Evolutionary conservation across 2,329 filamentous ascomycete species (phyloP), one percentile per base, ranked within the genome.

Genomic region (Bipolaris oryzae): DNA sequence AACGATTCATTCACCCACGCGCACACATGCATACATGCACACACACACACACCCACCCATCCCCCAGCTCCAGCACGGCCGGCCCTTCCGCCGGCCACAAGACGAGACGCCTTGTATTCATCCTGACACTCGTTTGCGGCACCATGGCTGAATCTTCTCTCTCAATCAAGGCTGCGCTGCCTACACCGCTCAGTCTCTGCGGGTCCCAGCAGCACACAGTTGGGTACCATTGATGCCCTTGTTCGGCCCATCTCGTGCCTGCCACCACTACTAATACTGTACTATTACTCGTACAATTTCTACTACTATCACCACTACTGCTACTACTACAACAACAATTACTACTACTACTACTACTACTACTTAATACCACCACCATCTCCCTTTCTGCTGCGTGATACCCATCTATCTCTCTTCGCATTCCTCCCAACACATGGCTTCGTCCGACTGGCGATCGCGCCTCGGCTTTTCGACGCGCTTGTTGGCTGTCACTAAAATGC

Each of bases 381-480:
- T n/a, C 23, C 23, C 42, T 25, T 16, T 15, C 34, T 45, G 37
- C 33, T 51, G 42, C 42, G 21, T 60, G 51, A 39, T 16, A 28
- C 34, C 31, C 16, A n/a, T n/a, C n/a, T n/a, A 28, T 10, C 13
- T 49, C 33, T 35, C 18, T 31, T 20, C 34, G 18, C 20, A 16
- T 31, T 15, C 37, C 41, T 9, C 44, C 43, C 35, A 46, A 56
- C 60, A 42, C 53, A 71, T 71, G 68, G 63, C 65, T 48, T 46
- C 64, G 42, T 51, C 63, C 46, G 72, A 76, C 62, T 82, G 80
- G 80, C 77, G 70, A 37, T 62, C 70, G 20, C 54, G 59, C 38
- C 55, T 82, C 61, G 76, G 67, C 54, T 82, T 83, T 68, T 76
- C 80, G 18, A 76, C 79, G 48, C 74, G 81, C 52, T 70, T 83